Percentiles rank a stretch among this genome's conserved stretches.
These are phyloP conservation scores for Penicillium pulvis DNA, from an alignment of 495 filamentous ascomycete species.

Conservation along the genomic window DNA sequence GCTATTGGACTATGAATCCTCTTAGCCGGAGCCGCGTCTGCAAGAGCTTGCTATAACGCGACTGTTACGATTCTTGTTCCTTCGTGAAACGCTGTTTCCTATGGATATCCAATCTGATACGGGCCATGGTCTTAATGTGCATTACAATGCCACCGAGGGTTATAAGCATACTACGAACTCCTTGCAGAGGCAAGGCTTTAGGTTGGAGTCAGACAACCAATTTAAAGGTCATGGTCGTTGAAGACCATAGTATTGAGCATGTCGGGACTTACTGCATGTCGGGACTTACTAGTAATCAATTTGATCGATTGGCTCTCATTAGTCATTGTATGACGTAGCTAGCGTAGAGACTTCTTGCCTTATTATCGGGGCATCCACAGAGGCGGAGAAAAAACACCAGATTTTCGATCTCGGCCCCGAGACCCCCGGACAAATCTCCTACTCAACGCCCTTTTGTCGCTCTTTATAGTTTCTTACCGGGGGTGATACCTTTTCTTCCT, in stretches of 20 bases:
- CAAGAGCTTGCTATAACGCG: constrained; percentile 40
- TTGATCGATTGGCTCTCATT: no score
- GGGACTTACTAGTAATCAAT: no score
- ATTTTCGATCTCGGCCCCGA: constrained; percentile 35
- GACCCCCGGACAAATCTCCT: constrained; percentile 9
- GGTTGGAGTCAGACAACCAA: neutral
- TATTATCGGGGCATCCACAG: constrained; percentile 19
- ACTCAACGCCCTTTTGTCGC: constrained; percentile 21
- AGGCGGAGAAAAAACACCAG: constrained; percentile 43
- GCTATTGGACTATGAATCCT: constrained; percentile 12
- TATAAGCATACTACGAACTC: constrained; percentile 31
- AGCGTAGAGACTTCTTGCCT: constrained; percentile 21
- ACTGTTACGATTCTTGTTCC: constrained; percentile 37
- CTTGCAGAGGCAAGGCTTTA: constrained; percentile 12
- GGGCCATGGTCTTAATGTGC: constrained; percentile 56
- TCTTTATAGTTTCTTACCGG: constrained; percentile 23
- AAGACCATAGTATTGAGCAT: no score
- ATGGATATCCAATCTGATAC: constrained; percentile 47
- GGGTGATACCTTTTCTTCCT: constrained; percentile 22
- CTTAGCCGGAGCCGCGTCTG: constrained; percentile 13
- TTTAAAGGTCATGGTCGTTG: neutral
- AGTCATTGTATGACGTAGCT: neutral
- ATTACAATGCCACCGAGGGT: constrained; percentile 47
- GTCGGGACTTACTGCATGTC: no score
- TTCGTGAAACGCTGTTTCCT: constrained; percentile 39